A percentile compares a stretch with the other conserved stretches of the same genome.
These are phyloP conservation scores for Mucuna pruriens DNA, from an alignment of 306 rosid genomes.

Conservation along the genomic window DNA sequence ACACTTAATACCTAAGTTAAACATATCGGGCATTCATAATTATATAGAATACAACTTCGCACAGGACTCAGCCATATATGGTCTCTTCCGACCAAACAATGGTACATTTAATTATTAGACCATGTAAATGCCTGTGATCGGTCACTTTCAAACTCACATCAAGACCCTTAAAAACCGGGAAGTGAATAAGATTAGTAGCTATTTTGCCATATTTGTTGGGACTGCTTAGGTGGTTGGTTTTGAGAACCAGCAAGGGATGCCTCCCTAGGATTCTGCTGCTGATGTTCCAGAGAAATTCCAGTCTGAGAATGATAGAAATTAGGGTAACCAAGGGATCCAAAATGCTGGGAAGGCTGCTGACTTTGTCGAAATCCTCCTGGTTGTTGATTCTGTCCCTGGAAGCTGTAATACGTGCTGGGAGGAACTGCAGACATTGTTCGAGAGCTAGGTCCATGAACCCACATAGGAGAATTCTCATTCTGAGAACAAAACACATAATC, in stretches of 20 bases:
- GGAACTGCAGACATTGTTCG: conserved; percentile 91
- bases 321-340: conserved; percentile 71
- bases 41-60: conserved; percentile 84
- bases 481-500: conserved; percentile 37
- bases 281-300: conserved; percentile 82
- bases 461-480: conserved; percentile 93
- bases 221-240: conserved; percentile 85
- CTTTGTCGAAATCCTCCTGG: conserved; percentile 80
- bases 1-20: conserved; percentile 81
- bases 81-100: conserved; percentile 79
- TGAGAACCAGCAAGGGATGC: conserved; percentile 76
- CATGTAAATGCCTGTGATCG: conserved; percentile 53
- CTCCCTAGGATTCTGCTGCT: conserved; percentile 88
- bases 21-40: conserved; percentile 59
- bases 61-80: conserved; percentile 73
- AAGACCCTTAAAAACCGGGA: conserved; percentile 70
- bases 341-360: conserved; percentile 93
- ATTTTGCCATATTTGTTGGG: conserved; percentile 98
- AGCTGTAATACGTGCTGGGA: conserved; percentile 77
- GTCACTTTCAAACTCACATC: conserved; percentile 68
- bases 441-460: conserved; percentile 97
- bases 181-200: conserved; percentile 75
- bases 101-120: conserved; percentile 60
- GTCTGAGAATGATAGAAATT: conserved; percentile 87
- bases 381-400: conserved; percentile 97